A percentile compares a stretch with the other conserved stretches of the same genome.
These are phyloP conservation scores for Teratosphaeria zuluensis DNA, from an alignment of 2,329 filamentous ascomycete genomes.

Conservation along the genomic window DNA sequence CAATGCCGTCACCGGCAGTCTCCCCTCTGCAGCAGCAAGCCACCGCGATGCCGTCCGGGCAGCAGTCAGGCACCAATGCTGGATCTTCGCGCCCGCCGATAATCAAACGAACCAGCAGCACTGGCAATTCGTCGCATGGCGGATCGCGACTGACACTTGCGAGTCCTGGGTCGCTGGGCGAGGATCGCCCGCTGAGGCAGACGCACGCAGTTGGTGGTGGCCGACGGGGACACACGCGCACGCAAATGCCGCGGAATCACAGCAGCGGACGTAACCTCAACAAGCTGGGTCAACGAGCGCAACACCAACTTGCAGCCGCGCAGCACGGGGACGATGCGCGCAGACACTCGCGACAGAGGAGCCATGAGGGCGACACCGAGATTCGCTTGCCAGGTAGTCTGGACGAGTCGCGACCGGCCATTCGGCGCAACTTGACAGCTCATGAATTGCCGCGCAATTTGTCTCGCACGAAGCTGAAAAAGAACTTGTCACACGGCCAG, in stretches of 20 bases:
- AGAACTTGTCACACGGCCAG: conserved; percentile 36
- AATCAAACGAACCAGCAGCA: conserved; percentile 22
- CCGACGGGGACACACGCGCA: conserved; percentile 17
- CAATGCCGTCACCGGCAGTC: background rate
- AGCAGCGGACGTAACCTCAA: conserved; percentile 23
- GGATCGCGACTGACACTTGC: conserved; percentile 5
- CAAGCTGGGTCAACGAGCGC: conserved; percentile 17
- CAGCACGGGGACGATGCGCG: conserved; percentile 12
- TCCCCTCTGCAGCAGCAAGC: background rate
- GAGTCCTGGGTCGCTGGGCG: conserved; percentile 18
- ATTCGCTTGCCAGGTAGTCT: conserved; percentile 25
- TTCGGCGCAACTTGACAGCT: conserved; percentile 24
- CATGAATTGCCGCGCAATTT: conserved; percentile 21
- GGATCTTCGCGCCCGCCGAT: conserved; percentile 14
- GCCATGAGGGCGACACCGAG: conserved; percentile 24
- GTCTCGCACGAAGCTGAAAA: conserved; percentile 25
- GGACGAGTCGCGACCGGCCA: conserved; percentile 19
- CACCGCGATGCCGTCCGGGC: conserved; percentile 1
- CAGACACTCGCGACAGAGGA: conserved; percentile 15
- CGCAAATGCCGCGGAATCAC: conserved; percentile 24
- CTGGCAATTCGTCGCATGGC: conserved; percentile 10
- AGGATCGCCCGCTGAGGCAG: conserved; percentile 13
- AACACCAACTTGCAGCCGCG: conserved; percentile 3
- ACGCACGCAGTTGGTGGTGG: conserved; percentile 11
- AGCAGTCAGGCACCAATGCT: conserved; percentile 1